Percentiles rank a stretch among this genome's conserved stretches.
Evolutionary conservation across 2,329 filamentous ascomycete genomes (phyloP).

Genomic region (Penicillium griseofulvum): DNA sequence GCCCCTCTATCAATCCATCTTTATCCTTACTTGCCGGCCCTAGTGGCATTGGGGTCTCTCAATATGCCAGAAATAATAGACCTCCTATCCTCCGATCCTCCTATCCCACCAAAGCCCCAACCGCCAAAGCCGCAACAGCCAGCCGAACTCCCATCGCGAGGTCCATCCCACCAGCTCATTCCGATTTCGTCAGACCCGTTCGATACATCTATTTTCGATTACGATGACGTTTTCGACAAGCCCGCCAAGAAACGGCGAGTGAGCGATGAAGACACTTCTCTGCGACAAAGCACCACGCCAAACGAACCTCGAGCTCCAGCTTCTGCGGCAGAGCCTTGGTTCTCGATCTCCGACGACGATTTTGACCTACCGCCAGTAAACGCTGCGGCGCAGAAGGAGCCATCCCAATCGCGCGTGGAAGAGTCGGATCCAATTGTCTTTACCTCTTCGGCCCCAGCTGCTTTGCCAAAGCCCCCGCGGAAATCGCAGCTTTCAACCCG

Average conservation of each 20-base stretch:
- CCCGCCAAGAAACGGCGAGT: slow-evolving; percentile 33
- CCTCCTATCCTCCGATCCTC: slow-evolving; percentile 38
- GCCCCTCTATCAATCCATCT: slow-evolving; percentile 8
- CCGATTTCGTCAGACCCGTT: slow-evolving; percentile 29
- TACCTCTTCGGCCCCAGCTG: slow-evolving; percentile 41
- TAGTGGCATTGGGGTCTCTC: slow-evolving; percentile 8
- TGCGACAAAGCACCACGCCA: slow-evolving; percentile 1
- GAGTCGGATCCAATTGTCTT: slow-evolving; percentile 45
- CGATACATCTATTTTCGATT: slow-evolving; percentile 26
- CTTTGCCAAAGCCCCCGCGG: slow-evolving; percentile 4
- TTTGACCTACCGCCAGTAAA: slow-evolving; percentile 17
- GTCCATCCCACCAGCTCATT: slow-evolving; percentile 12
- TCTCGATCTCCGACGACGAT: slow-evolving; percentile 33
- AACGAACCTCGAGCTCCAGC: neutral
- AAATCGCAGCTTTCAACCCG: neutral
- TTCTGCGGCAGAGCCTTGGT: slow-evolving; percentile 13
- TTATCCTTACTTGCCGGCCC: slow-evolving; percentile 5
- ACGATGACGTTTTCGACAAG: slow-evolving; percentile 26
- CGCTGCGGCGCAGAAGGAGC: slow-evolving; percentile 1
- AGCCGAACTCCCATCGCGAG: slow-evolving; percentile 2
- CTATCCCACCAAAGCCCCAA: slow-evolving; percentile 12
- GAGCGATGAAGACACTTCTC: slow-evolving; percentile 21
- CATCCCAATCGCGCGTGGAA: slow-evolving; percentile 17
- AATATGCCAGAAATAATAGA: slow-evolving; percentile 42
- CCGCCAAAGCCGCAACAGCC: slow-evolving; percentile 13